Conservation (phyloP, 1,284 basidiomycete genomes). For the Leccinum pachyderme region DNA sequence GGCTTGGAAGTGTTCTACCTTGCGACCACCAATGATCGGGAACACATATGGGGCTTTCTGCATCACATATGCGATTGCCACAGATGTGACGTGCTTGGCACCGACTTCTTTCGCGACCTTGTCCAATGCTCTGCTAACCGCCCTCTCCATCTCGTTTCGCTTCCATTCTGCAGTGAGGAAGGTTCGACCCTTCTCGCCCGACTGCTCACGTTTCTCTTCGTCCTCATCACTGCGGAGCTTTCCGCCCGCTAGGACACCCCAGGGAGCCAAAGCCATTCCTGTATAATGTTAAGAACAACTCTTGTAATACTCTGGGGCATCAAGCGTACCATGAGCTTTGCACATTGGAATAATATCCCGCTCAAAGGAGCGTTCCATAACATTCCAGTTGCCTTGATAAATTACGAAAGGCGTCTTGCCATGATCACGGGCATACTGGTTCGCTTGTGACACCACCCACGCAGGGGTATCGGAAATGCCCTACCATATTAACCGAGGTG, state of each 20-base stretch:
- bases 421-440: conserved; percentile 38
- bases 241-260: conserved; percentile 36
- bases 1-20: conserved; percentile 45
- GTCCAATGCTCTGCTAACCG: conserved; percentile 12
- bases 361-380: conserved; percentile 47
- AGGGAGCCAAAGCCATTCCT: conserved; percentile 40
- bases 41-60: conserved; percentile 49
- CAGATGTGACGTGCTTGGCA: conserved; percentile 23
- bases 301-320: background rate
- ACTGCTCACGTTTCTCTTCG: conserved; percentile 23
- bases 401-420: conserved; percentile 50
- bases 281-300: background rate
- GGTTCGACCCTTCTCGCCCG: conserved; percentile 28
- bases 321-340: conserved; percentile 35
- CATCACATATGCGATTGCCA: conserved; percentile 50
- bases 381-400: conserved; percentile 55
- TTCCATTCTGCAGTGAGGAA: conserved; percentile 19
- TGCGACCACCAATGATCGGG: conserved; percentile 50
- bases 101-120: conserved; percentile 26
- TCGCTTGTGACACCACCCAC: conserved; percentile 39
- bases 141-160: conserved; percentile 27
- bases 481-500: background rate
- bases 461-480: conserved; percentile 42
- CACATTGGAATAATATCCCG: conserved; percentile 54
- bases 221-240: conserved; percentile 33